These are phyloP conservation scores for Nothophoma quercina DNA, from an alignment of 2,329 filamentous ascomycete species.

Conservation along the genomic window DNA sequence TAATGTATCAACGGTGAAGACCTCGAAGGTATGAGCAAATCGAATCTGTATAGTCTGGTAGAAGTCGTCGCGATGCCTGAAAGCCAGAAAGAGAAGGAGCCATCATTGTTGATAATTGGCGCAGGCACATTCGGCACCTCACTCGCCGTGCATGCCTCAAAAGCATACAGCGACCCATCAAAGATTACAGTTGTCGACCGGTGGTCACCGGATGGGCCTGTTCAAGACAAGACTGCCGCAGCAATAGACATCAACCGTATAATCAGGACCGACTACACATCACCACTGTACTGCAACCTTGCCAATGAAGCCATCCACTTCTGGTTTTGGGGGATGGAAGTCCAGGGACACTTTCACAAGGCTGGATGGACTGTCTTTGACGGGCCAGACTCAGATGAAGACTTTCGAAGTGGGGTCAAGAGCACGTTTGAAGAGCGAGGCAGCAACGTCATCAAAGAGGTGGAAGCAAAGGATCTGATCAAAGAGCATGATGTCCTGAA, in stretches of 20 bases:
- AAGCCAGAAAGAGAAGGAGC: slow-evolving; percentile 16
- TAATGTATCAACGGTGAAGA: slow-evolving; percentile 4
- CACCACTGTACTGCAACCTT: slow-evolving; percentile 63
- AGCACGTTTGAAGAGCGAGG: slow-evolving; percentile 59
- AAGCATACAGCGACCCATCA: slow-evolving; percentile 56
- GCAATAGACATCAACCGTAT: slow-evolving; percentile 70
- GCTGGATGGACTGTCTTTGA: slow-evolving; percentile 67
- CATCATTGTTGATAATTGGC: slow-evolving; percentile 64
- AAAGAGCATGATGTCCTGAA: slow-evolving; percentile 51
- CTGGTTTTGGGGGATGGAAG: slow-evolving; percentile 50
- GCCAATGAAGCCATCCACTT: slow-evolving; percentile 51
- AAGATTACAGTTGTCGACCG: slow-evolving; percentile 42
- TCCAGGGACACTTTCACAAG: slow-evolving; percentile 59
- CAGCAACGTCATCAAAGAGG: slow-evolving; percentile 50
- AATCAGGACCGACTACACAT: slow-evolving; percentile 65
- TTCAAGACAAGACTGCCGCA: slow-evolving; percentile 60
- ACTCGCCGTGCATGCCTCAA: slow-evolving; percentile 69
- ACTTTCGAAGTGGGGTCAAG: slow-evolving; percentile 61
- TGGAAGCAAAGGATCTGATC: slow-evolving; percentile 47
- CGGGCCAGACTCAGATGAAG: slow-evolving; percentile 51
- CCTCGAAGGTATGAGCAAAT: too few species aligned
- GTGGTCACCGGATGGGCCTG: slow-evolving; percentile 31
- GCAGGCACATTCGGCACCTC: slow-evolving; percentile 72
- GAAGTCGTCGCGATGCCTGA: too few species aligned
- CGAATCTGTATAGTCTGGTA: too few species aligned